A percentile compares a stretch with the other conserved stretches of the same genome.
phyloP scores from a whole-genome alignment of 208 protist species.

The Trypanosomatidae sp. region DNA sequence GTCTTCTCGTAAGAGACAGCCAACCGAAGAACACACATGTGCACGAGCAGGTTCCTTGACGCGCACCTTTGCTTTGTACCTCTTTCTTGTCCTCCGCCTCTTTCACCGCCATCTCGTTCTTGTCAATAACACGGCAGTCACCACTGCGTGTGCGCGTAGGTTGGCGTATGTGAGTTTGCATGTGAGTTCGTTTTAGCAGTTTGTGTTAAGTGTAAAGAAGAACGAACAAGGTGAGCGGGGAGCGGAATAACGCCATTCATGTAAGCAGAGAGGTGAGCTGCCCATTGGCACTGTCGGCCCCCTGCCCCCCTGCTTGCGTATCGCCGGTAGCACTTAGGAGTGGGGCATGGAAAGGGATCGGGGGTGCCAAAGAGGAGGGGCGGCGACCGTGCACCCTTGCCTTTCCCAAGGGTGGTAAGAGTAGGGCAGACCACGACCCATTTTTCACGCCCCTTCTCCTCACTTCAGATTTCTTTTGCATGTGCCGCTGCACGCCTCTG shows the following conservation, averaged over 20 bases:
- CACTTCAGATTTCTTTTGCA: not conserved
- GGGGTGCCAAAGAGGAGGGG: not conserved
- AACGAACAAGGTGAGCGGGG: not conserved
- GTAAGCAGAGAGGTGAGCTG: not conserved
- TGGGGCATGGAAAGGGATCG: not conserved
- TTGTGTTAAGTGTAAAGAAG: not conserved
- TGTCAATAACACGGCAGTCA: not conserved
- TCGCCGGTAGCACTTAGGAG: not conserved
- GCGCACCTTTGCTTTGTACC: not conserved
- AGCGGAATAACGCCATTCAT: not conserved
- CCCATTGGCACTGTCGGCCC: not conserved
- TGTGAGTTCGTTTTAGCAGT: constrained; percentile 1
- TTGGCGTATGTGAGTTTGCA: not conserved
- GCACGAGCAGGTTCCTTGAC: not conserved
- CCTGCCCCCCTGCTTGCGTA: not conserved
- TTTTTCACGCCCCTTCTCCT: not conserved
- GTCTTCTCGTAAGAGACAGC: not conserved
- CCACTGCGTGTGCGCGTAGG: not conserved
- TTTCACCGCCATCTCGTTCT: not conserved
- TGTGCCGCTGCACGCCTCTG: not conserved
- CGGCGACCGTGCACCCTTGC: not conserved
- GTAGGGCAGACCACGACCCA: not conserved
- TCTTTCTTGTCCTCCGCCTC: not conserved
- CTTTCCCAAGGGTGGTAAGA: not conserved
- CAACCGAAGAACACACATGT: not conserved